These are phyloP conservation scores for Aureobasidium sp. DNA, from an alignment of 2,329 filamentous ascomycete species.

Conservation along the genomic window DNA sequence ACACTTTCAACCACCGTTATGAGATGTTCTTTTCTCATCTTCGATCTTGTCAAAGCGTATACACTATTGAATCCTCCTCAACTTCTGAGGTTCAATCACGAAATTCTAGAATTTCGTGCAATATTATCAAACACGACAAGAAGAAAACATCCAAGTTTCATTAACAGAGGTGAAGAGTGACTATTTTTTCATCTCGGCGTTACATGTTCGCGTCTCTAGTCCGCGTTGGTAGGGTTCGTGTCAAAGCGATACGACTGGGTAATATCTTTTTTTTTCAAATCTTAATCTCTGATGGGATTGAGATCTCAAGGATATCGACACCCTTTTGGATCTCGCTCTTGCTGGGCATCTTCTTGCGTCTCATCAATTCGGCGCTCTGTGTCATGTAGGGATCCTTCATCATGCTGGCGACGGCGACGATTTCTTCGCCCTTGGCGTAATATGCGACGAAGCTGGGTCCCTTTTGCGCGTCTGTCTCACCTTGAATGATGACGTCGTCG, in stretches of 20 bases:
- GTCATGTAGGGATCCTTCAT: slow-evolving; percentile 79
- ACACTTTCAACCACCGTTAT: slow-evolving; percentile 7
- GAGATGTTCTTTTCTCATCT: not conserved
- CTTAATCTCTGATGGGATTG: slow-evolving; percentile 40
- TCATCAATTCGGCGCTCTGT: slow-evolving; percentile 80
- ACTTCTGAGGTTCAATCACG: not conserved
- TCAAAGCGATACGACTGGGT: not conserved
- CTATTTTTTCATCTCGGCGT: slow-evolving; percentile 12
- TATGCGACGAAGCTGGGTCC: slow-evolving; percentile 75
- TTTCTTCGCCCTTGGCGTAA: slow-evolving; percentile 77
- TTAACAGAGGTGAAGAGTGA: slow-evolving; percentile 9
- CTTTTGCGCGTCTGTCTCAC: slow-evolving; percentile 55
- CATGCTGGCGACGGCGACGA: slow-evolving; percentile 89
- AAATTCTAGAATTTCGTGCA: not conserved
- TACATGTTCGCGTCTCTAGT: slow-evolving; percentile 14
- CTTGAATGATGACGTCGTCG: slow-evolving; percentile 77
- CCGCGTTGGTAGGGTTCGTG: no score
- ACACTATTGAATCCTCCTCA: slow-evolving; percentile 5
- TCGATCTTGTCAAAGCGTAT: not conserved
- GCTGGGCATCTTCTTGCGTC: slow-evolving; percentile 68
- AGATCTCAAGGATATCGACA: slow-evolving; percentile 40
- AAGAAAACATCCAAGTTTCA: slow-evolving; percentile 2
- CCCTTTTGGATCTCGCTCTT: slow-evolving; percentile 70
- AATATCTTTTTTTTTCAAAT: slow-evolving; percentile 26
- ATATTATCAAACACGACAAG: not conserved